Conservation (phyloP, 176 grass and related monocot genomes). For the Pontederia paniculata region DNA sequence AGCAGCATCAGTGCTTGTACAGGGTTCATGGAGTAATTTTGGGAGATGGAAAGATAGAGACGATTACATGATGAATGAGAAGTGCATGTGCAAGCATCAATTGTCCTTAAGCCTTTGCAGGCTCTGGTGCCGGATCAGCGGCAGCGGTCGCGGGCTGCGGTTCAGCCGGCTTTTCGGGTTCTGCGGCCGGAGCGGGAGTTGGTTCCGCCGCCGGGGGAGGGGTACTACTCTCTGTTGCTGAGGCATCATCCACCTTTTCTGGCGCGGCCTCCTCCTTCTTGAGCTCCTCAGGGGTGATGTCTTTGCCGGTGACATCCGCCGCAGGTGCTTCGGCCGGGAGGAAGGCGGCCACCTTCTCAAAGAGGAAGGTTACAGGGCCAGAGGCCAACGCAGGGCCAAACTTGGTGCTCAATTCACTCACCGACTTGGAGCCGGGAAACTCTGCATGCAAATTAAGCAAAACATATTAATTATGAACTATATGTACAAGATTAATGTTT, state of each 20-base stretch:
- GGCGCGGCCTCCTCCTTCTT: slow-evolving; percentile 26
- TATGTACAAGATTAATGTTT: background rate
- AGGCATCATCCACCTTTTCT: slow-evolving; percentile 11
- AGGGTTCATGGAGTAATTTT: background rate
- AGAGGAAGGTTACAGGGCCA: slow-evolving; percentile 55
- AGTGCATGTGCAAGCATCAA: too few species aligned
- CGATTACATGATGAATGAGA: too few species aligned
- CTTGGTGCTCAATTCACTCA: slow-evolving; percentile 71
- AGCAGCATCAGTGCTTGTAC: background rate
- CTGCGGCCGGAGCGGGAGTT: background rate
- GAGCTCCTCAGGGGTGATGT: slow-evolving; percentile 29
- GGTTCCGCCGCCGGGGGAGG: slow-evolving; percentile 19
- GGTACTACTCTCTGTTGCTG: slow-evolving; percentile 14
- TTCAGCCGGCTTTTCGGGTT: slow-evolving; percentile 6
- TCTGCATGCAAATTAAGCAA: slow-evolving; percentile 21
- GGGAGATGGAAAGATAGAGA: background rate
- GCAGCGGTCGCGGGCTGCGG: background rate
- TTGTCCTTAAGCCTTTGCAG: slow-evolving; percentile 4
- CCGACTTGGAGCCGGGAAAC: slow-evolving; percentile 74
- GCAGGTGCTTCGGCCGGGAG: slow-evolving; percentile 26
- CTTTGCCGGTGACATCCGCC: slow-evolving; percentile 28
- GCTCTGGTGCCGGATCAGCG: background rate
- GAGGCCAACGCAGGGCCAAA: slow-evolving; percentile 40
- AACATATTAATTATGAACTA: background rate
- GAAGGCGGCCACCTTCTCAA: slow-evolving; percentile 63